phyloP scores from a whole-genome alignment of 1,139 yeast species.

The Yamadazyma sp. region DNA sequence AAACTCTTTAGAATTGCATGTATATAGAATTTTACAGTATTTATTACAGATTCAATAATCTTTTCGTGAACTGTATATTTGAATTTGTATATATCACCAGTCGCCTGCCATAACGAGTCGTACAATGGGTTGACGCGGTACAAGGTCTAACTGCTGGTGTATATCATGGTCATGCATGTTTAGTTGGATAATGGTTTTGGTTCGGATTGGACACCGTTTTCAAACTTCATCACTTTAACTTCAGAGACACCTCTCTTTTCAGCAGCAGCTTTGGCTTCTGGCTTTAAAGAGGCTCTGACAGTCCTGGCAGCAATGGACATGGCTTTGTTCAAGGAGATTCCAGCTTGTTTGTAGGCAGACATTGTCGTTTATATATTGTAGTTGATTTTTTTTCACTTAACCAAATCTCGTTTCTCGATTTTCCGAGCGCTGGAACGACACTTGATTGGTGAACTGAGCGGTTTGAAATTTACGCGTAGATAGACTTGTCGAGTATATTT shows the following conservation, averaged over 20 bases:
- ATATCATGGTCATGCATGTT: neutral
- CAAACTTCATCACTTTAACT: constrained; percentile 71
- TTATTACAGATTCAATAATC: neutral
- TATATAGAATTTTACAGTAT: constrained; percentile 1
- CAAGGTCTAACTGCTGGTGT: neutral
- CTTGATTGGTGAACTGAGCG: constrained; percentile 3
- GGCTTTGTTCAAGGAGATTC: constrained; percentile 85
- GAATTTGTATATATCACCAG: neutral
- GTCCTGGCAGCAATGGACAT: constrained; percentile 89
- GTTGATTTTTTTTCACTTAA: constrained; percentile 1
- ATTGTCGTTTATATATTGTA: constrained; percentile 26
- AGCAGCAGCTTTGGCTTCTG: constrained; percentile 75
- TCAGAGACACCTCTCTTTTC: constrained; percentile 78
- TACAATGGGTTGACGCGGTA: neutral
- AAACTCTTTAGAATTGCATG: constrained; percentile 1
- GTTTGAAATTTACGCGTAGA: constrained; percentile 2
- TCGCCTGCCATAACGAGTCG: too few relatives aligned
- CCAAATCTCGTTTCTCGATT: neutral
- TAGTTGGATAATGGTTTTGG: constrained; percentile 27
- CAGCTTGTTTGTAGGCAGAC: constrained; percentile 87
- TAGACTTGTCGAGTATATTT: neutral
- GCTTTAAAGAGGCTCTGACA: constrained; percentile 85
- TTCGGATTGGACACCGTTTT: constrained; percentile 57
- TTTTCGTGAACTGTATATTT: too few relatives aligned
- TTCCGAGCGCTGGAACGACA: constrained; percentile 1